Evolutionary conservation across 768 basidiomycete species (phyloP).

Genomic region (Lentinula edodes): DNA sequence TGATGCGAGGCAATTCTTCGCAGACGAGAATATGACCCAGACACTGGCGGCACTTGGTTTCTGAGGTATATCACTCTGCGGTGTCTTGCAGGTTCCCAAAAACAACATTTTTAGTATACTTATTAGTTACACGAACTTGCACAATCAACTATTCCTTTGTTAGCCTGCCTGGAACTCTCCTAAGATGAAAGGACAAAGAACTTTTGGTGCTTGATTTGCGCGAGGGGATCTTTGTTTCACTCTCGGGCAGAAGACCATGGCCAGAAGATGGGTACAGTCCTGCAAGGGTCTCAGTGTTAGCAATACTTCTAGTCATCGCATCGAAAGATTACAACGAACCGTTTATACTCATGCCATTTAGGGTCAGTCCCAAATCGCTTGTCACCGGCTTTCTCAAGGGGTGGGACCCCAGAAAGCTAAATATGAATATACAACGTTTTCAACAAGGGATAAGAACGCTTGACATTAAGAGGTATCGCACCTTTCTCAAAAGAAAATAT

Average conservation of each 20-base stretch:
- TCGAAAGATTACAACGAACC: conserved; percentile 25
- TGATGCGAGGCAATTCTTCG: conserved; percentile 29
- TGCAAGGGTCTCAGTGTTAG: conserved; percentile 8
- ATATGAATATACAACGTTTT: not conserved
- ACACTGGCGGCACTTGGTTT: conserved; percentile 28
- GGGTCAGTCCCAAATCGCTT: conserved; percentile 50
- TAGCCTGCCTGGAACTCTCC: not conserved
- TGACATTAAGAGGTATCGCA: conserved; percentile 19
- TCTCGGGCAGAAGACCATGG: conserved; percentile 30
- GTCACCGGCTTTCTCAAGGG: conserved; percentile 53
- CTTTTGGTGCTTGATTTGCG: too few species aligned
- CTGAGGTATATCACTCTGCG: conserved; percentile 2
- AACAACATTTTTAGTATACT: not conserved
- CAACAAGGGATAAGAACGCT: not conserved
- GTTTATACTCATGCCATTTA: conserved; percentile 55
- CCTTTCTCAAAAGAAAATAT: conserved; percentile 53
- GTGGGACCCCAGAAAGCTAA: conserved; percentile 68
- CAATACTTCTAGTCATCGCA: not conserved
- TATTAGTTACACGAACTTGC: not conserved
- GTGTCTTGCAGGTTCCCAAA: not conserved
- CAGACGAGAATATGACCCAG: conserved; percentile 25
- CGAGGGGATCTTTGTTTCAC: not conserved
- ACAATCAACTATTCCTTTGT: not conserved
- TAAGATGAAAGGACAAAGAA: too few species aligned
- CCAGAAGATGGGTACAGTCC: conserved; percentile 41